phyloP scores from a whole-genome alignment of 495 filamentous ascomycete genomes.

The Ramalina intermedia region DNA sequence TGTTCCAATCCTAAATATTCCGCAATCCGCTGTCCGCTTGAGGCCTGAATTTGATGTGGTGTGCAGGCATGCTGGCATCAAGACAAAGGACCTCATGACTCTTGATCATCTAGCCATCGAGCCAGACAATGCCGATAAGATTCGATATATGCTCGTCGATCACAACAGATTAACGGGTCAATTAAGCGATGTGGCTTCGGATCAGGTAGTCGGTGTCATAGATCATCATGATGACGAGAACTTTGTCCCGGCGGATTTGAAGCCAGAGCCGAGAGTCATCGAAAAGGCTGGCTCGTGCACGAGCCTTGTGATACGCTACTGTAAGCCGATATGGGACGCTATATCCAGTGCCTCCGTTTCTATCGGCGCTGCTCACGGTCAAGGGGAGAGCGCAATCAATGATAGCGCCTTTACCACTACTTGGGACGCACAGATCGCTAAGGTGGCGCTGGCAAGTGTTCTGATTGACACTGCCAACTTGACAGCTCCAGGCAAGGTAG shows the following conservation, averaged over 20 bases:
- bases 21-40: constrained; percentile 50
- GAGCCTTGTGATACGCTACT: constrained; percentile 58
- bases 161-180: constrained; percentile 64
- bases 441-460: constrained; percentile 64
- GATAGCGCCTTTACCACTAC: constrained; percentile 17
- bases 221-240: constrained; percentile 86
- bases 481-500: constrained; percentile 53
- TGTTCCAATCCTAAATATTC: constrained; percentile 70
- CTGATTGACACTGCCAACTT: constrained; percentile 78
- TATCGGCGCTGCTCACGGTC: constrained; percentile 20
- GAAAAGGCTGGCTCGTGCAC: constrained; percentile 62
- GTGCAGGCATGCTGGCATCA: constrained; percentile 22
- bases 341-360: constrained; percentile 17
- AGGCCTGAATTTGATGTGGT: constrained; percentile 60
- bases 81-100: constrained; percentile 26
- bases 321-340: constrained; percentile 38
- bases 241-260: constrained; percentile 33
- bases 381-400: constrained; percentile 9
- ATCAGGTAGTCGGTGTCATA: constrained; percentile 55
- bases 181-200: constrained; percentile 26
- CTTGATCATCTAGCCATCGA: constrained; percentile 26
- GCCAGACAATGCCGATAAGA: constrained; percentile 19
- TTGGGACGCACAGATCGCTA: constrained; percentile 50
- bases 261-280: constrained; percentile 44
- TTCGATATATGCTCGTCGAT: constrained; percentile 63